Conservation (phyloP, 768 basidiomycete genomes). For the Leucocoprinus leucothites region DNA sequence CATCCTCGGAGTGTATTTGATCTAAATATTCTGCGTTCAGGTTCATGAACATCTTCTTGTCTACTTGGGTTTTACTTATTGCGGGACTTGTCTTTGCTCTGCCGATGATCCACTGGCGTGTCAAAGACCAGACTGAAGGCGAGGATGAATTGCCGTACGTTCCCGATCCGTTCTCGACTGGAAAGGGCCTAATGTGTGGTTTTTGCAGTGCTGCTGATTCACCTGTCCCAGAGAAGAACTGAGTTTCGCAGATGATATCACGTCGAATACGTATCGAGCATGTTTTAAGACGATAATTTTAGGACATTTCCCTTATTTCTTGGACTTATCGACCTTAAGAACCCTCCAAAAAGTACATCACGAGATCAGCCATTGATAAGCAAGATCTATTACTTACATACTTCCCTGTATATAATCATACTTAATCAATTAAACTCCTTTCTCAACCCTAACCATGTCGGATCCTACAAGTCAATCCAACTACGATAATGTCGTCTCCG, state of each 20-base stretch:
- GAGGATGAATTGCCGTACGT: slow-evolving; percentile 44
- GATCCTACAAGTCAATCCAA: slow-evolving; percentile 84
- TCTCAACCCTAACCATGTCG: not conserved
- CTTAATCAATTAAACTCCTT: not conserved
- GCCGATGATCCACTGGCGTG: slow-evolving; percentile 72
- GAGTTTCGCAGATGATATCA: too few relatives aligned
- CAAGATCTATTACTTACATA: too few relatives aligned
- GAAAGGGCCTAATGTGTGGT: not conserved
- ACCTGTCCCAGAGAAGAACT: not conserved
- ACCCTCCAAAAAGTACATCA: too few relatives aligned
- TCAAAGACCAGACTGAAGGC: slow-evolving; percentile 54
- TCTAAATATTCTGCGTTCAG: slow-evolving; percentile 19
- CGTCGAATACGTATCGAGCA: too few relatives aligned
- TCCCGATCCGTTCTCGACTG: not conserved
- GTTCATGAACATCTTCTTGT: slow-evolving; percentile 70
- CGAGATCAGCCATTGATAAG: too few relatives aligned
- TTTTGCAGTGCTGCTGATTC: not conserved
- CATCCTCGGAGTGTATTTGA: not conserved
- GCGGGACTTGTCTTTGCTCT: slow-evolving; percentile 63
- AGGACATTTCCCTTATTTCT: too few relatives aligned
- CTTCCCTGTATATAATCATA: too few relatives aligned
- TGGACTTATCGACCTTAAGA: too few relatives aligned
- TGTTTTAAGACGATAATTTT: too few relatives aligned
- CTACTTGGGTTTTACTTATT: slow-evolving; percentile 71
- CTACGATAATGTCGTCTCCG: slow-evolving; percentile 62